These are phyloP conservation scores for Daedaleopsis sinensis DNA, from an alignment of 768 basidiomycete species.

Conservation along the genomic window DNA sequence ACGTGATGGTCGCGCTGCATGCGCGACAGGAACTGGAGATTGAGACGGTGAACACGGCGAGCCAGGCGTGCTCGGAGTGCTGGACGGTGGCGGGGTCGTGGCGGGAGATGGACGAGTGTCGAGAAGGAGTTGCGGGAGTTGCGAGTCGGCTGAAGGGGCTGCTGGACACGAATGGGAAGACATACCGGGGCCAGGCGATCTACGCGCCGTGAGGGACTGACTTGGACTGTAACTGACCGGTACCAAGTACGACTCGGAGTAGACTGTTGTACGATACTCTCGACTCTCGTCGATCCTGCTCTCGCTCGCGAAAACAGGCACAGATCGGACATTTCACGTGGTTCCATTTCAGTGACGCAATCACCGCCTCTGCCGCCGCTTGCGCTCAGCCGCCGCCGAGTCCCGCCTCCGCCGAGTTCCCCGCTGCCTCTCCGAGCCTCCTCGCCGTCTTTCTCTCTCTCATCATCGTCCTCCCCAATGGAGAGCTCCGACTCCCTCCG, in stretches of 20 bases:
- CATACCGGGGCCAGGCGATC: slow-evolving; percentile 39
- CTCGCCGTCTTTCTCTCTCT: slow-evolving; percentile 9
- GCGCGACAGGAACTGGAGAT: slow-evolving; percentile 66
- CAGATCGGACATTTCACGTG: slow-evolving; percentile 11
- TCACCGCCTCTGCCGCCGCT: slow-evolving; percentile 5
- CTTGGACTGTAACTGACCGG: background rate
- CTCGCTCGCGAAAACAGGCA: background rate
- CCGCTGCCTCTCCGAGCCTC: background rate
- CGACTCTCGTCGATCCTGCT: background rate
- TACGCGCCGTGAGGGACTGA: slow-evolving; percentile 40
- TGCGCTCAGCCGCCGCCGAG: slow-evolving; percentile 2
- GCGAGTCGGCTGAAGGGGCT: slow-evolving; percentile 62
- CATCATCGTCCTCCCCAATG: slow-evolving; percentile 15
- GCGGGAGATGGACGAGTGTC: slow-evolving; percentile 65
- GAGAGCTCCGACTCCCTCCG: slow-evolving; percentile 15
- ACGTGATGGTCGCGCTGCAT: slow-evolving; percentile 75
- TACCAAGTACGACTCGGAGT: too few species aligned
- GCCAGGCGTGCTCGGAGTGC: slow-evolving; percentile 75
- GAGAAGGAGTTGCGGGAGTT: slow-evolving; percentile 61
- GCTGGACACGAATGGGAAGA: slow-evolving; percentile 57
- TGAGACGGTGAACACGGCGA: slow-evolving; percentile 75
- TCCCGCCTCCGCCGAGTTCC: background rate
- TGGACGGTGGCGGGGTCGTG: slow-evolving; percentile 75
- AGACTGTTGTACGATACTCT: background rate
- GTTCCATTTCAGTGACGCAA: background rate